A percentile compares a stretch with the other conserved stretches of the same genome.
phyloP scores from a whole-genome alignment of 2,329 filamentous ascomycete genomes.

The Coniella lustricola region DNA sequence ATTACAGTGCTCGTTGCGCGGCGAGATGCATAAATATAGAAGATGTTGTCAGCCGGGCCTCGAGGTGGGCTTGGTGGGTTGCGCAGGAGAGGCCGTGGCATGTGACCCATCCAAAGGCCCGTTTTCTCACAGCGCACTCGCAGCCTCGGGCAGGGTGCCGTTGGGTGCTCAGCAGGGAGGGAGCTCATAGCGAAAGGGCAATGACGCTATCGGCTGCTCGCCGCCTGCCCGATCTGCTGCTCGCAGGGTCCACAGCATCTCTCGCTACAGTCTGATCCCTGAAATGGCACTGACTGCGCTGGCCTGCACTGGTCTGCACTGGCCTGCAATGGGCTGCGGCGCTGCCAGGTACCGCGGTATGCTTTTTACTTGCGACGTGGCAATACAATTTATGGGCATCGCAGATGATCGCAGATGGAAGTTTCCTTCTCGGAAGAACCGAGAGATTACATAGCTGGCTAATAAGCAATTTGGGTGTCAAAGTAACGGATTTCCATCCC shows the following conservation, averaged over 20 bases:
- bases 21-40: conserved; percentile 2
- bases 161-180: not conserved
- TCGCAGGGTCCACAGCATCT: not conserved
- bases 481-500: too few relatives aligned
- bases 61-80: not conserved
- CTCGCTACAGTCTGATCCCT: conserved; percentile 2
- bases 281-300: not conserved
- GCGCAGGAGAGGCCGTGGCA: not conserved
- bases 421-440: too few relatives aligned
- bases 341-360: too few relatives aligned
- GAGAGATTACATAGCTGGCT: too few relatives aligned
- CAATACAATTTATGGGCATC: too few relatives aligned
- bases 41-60: conserved; percentile 1
- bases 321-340: too few relatives aligned
- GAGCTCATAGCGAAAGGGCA: not conserved
- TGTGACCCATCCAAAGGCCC: not conserved
- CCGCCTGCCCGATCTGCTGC: not conserved
- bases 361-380: too few relatives aligned
- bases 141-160: too few relatives aligned
- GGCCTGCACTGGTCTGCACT: too few relatives aligned
- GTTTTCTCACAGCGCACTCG: not conserved
- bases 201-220: not conserved
- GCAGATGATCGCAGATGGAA: too few relatives aligned
- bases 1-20: not conserved
- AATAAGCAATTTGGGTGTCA: too few relatives aligned